These are phyloP conservation scores for Ilyonectria robusta DNA, from an alignment of 2,329 filamentous ascomycete species.

Conservation along the genomic window DNA sequence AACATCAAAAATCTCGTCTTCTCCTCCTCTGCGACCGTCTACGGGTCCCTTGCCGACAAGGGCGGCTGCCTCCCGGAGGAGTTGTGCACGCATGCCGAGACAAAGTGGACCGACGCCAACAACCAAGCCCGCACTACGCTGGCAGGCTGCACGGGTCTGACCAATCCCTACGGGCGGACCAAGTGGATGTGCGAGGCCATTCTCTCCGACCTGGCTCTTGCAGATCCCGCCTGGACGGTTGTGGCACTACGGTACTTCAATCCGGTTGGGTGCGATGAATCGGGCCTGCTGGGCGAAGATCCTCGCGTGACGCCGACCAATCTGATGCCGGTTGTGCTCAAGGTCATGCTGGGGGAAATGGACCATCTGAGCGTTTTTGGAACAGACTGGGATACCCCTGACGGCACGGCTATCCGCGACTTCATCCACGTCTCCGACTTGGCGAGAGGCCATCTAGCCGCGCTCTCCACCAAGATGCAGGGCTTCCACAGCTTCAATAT, in stretches of 20 bases:
- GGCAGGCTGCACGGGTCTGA: slow-evolving; percentile 65
- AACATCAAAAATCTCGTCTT: slow-evolving; percentile 77
- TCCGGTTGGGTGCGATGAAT: slow-evolving; percentile 75
- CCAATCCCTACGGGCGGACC: slow-evolving; percentile 75
- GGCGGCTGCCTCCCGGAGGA: slow-evolving; percentile 69
- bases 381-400: slow-evolving; percentile 73
- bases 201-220: slow-evolving; percentile 70
- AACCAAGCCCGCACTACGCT: slow-evolving; percentile 52
- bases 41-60: slow-evolving; percentile 66
- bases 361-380: slow-evolving; percentile 71
- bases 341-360: slow-evolving; percentile 69
- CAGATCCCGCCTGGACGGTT: slow-evolving; percentile 73
- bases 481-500: slow-evolving; percentile 60
- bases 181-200: slow-evolving; percentile 79
- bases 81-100: slow-evolving; percentile 65
- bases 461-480: slow-evolving; percentile 57
- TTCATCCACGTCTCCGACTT: slow-evolving; percentile 78
- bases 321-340: slow-evolving; percentile 74
- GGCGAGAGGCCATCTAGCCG: slow-evolving; percentile 74
- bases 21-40: slow-evolving; percentile 77
- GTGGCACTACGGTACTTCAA: slow-evolving; percentile 78
- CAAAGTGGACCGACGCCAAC: slow-evolving; percentile 45
- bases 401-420: slow-evolving; percentile 76
- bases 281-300: slow-evolving; percentile 74
- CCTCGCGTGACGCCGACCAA: slow-evolving; percentile 73